Evolutionary conservation across 1,139 yeast genomes (phyloP), one percentile per base, ranked within the genome.

Genomic region (Hyphopichia wangnamkhiaoensis): DNA sequence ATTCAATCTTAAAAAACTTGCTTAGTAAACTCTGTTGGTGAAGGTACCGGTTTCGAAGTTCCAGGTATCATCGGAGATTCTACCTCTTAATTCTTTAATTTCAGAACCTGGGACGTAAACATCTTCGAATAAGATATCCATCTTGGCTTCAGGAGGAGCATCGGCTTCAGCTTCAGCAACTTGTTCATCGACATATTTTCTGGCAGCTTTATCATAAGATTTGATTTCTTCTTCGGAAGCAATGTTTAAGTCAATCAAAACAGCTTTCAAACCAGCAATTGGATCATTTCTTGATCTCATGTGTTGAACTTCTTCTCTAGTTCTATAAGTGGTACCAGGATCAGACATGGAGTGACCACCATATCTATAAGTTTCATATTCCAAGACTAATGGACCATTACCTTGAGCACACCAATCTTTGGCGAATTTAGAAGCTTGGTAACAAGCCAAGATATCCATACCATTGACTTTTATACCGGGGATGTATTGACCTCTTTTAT

Each of bases 331-430:
- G 67, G 98, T 93, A 79, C 98, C 98, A 59, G 98, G 98, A 71
- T 93, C 98, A 53, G 97, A 91, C 98, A 93, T 93, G 56, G 98
- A 93, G 81, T 93, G 98, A 65, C 98, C 98, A 76, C 98, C 98
- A 68, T 93, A 93, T 79, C 98, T 85, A 76, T 93, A 93, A 54
- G 98, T 93, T 76, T 91, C 97, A 71, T 86, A 93, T 76, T 93
- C 98, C 57, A 93, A 65, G 42, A 93, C 96, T 56, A 93, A 73
- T 49, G 98, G 98, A 46, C 98, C 98, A 61, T 93, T 93, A 59
- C 96, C 97, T 47, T 83, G 74, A 44, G 86, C 76, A 65, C 89
- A 78, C 96, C 96, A 93, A 68, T 91, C 96, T 76, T 90, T 91
- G 60, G 98, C 98, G 59, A 87, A 93, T 72, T 84, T 88, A 57